A percentile compares a stretch with the other conserved stretches of the same genome.
Evolutionary conservation across 768 basidiomycete genomes (phyloP).

Genomic region (Boletellus sp.): DNA sequence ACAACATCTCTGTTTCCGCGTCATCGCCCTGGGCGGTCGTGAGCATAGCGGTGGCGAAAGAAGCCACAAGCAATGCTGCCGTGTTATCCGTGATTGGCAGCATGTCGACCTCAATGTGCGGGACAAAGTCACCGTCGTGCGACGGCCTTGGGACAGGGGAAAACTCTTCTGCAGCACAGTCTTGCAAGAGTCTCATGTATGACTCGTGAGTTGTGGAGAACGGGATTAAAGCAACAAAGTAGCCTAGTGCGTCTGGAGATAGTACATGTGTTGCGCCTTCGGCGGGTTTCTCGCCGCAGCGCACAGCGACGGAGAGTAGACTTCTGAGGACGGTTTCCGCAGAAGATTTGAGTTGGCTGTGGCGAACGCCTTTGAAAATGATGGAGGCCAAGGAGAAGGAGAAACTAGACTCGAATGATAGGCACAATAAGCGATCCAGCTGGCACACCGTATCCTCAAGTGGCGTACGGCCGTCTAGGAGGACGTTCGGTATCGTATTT

Average conservation of each 20-base stretch:
- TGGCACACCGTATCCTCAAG: conserved; percentile 69
- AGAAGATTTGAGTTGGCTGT: conserved; percentile 56
- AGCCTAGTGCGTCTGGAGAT: conserved; percentile 61
- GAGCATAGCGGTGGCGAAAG: conserved; percentile 74
- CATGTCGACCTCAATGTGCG: conserved; percentile 51
- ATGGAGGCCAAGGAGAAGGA: conserved; percentile 80
- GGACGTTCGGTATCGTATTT: conserved; percentile 47
- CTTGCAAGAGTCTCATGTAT: conserved; percentile 59
- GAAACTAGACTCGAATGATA: conserved; percentile 77
- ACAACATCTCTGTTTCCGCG: conserved; percentile 77
- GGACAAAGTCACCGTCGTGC: conserved; percentile 44
- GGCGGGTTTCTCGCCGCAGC: conserved; percentile 33
- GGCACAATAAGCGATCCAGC: conserved; percentile 65
- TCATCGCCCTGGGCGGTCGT: conserved; percentile 75
- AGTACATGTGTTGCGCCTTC: conserved; percentile 46
- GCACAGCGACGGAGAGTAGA: conserved; percentile 58
- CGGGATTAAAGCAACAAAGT: conserved; percentile 76
- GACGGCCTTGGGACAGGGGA: conserved; percentile 36
- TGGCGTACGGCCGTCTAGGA: conserved; percentile 60
- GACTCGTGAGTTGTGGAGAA: conserved; percentile 54
- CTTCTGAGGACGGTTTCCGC: conserved; percentile 61
- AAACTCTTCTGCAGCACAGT: conserved; percentile 53
- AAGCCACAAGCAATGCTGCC: conserved; percentile 67
- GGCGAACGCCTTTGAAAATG: conserved; percentile 84
- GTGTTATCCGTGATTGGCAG: conserved; percentile 60